phyloP scores from a whole-genome alignment of 257 asterid genomes.

The Paraleonurus japonicus region DNA sequence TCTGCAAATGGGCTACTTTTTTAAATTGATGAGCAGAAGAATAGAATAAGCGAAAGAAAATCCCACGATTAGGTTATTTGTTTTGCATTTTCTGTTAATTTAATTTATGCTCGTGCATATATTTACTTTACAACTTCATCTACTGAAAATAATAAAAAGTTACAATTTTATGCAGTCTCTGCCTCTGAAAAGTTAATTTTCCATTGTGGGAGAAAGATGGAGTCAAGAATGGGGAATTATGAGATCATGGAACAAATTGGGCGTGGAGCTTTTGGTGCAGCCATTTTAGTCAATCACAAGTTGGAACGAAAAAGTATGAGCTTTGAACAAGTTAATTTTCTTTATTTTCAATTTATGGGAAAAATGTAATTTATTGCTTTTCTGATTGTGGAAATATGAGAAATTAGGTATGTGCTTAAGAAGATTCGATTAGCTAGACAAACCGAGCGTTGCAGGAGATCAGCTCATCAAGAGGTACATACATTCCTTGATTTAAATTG shows the following conservation, averaged over 20 bases:
- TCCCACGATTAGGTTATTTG: conserved; percentile 28
- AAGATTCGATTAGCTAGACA: conserved; percentile 97
- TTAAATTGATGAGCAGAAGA: conserved; percentile 28
- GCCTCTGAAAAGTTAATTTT: background rate
- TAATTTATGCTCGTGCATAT: background rate
- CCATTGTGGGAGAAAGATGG: conserved; percentile 42
- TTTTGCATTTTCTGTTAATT: conserved; percentile 12
- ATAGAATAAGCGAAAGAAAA: conserved; percentile 24
- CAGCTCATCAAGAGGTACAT: conserved; percentile 97
- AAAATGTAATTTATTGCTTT: conserved; percentile 7
- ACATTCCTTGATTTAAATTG: background rate
- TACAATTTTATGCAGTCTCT: background rate
- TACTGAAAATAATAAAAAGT: background rate
- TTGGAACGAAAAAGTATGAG: conserved; percentile 70
- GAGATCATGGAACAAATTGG: conserved; percentile 99
- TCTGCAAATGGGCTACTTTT: conserved; percentile 17
- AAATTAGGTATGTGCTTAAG: conserved; percentile 79
- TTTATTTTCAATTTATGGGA: conserved; percentile 11
- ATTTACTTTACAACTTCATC: conserved; percentile 13
- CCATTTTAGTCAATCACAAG: conserved; percentile 94
- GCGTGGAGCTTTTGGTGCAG: conserved; percentile 99
- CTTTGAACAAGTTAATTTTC: conserved; percentile 6
- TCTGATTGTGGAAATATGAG: conserved; percentile 26
- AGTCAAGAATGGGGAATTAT: conserved; percentile 92
- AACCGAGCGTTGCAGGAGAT: conserved; percentile 94